Evolutionary conservation across 768 basidiomycete species (phyloP), one percentile per base, ranked within the genome.

Genomic region (Hemileccinum impolitum): DNA sequence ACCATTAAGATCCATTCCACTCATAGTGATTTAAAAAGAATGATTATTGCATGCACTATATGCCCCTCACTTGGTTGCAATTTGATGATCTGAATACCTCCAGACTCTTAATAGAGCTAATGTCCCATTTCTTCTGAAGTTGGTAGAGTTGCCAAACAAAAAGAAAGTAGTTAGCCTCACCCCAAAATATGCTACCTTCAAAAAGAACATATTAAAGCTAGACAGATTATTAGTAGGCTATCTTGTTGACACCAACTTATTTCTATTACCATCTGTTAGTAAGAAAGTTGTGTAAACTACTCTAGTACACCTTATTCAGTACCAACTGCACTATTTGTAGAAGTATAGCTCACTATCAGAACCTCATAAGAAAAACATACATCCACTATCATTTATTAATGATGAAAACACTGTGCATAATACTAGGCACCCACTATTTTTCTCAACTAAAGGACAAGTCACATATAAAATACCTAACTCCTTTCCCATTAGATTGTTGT

Each of bases 181-280:
- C 4, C 11, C 28, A 13, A 47, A 32, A 7, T 15, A n/a, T 32
- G 30, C 31, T 39, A n/a, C 30, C 3, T 14, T 35, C 3, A 14
- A 35, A 14, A 35, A 14, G 6, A 14, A 13, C n/a, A 11, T 47
- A 21, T n/a, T 48, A 17, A 17, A 41, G 18, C 5, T 48, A 14
- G 39, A 42, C 8, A 4, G 0, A 2, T 26, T 48, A 14, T 14
- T 48, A 14, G n/a, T 19, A 1, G 8, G 23, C 9, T 48, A 48
- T 21, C 34, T 48, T 3, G 8, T 1, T 17, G 47, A 48, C 28
- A 40, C 41, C 6, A 48, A 48, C 3, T 2, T 14, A 4, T 48
- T 48, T 12, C 47, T 48, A 43, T 1, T 28, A 40, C 1, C 47
- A 48, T n/a, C 47, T 25, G 1, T 48, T 40, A 11, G 26, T 48